phyloP scores from a whole-genome alignment of 345 rosid species.

The Citrus australasica region DNA sequence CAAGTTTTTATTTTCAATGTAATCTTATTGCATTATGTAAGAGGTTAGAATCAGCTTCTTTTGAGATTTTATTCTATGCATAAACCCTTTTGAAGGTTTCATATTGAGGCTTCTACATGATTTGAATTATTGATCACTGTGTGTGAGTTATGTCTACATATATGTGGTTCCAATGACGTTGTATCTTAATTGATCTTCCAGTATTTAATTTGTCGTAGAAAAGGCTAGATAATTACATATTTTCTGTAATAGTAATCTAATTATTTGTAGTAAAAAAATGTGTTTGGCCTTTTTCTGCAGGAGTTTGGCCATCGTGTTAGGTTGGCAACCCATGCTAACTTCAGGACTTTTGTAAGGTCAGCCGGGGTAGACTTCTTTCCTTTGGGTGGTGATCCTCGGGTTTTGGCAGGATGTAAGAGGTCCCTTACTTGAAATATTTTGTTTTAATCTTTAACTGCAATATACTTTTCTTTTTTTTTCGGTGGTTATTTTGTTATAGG shows the following conservation, averaged over 20 bases:
- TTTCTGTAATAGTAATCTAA: neutral
- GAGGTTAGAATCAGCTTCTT: slow-evolving; percentile 1
- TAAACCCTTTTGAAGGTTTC: neutral
- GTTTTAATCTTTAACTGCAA: neutral
- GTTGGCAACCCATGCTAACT: slow-evolving; percentile 93
- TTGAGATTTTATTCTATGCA: neutral
- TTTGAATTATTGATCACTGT: neutral
- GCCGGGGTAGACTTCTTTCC: slow-evolving; percentile 92
- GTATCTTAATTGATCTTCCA: neutral
- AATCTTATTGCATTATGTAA: neutral
- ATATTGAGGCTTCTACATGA: neutral
- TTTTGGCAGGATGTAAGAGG: slow-evolving; percentile 90
- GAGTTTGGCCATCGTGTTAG: slow-evolving; percentile 95
- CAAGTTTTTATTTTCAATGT: neutral
- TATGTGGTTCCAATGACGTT: neutral
- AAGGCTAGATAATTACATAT: neutral
- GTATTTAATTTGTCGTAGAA: neutral
- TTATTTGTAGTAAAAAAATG: neutral
- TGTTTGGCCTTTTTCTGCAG: slow-evolving; percentile 29
- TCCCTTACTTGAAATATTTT: slow-evolving; percentile 21
- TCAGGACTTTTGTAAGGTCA: slow-evolving; percentile 68
- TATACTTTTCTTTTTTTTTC: neutral
- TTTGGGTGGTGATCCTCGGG: slow-evolving; percentile 94
- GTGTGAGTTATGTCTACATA: neutral
- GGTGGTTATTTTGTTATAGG: neutral